Percentiles rank a stretch among this genome's conserved stretches.
Evolutionary conservation across 2,329 filamentous ascomycete genomes (phyloP).

Genomic region (Cladosporium sp.): DNA sequence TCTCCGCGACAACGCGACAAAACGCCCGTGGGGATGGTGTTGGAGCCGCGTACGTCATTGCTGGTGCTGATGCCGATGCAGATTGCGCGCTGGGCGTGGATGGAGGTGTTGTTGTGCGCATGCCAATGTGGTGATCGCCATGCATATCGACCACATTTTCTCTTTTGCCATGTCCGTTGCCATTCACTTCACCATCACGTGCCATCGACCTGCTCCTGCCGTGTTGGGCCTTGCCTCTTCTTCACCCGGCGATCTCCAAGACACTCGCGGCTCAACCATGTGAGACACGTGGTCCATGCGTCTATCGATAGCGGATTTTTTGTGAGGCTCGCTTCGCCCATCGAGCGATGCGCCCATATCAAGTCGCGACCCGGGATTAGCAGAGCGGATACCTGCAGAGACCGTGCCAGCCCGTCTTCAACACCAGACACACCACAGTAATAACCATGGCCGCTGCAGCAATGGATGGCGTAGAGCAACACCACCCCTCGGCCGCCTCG

Average conservation of each 20-base stretch:
- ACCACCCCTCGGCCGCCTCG: not conserved
- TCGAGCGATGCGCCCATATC: constrained; percentile 19
- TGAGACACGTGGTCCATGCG: constrained; percentile 12
- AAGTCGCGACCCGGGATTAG: not conserved
- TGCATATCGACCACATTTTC: not conserved
- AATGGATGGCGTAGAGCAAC: constrained; percentile 3
- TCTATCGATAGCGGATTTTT: constrained; percentile 20
- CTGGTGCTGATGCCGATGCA: not conserved
- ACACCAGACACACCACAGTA: not conserved
- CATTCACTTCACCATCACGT: constrained; percentile 3
- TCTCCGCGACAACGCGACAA: not conserved
- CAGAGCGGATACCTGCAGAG: constrained; percentile 18
- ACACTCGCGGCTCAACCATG: constrained; percentile 21
- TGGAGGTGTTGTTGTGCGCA: not conserved
- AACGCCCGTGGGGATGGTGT: constrained; percentile 11
- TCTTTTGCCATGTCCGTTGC: not conserved
- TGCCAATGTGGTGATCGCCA: not conserved
- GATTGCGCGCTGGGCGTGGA: not conserved
- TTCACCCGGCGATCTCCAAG: constrained; percentile 12
- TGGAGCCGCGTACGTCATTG: constrained; percentile 18
- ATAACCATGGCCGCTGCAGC: constrained; percentile 12
- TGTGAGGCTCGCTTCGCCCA: constrained; percentile 19
- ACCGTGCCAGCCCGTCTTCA: constrained; percentile 9
- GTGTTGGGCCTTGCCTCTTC: constrained; percentile 1
- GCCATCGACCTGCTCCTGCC: not conserved